Base-by-base conservation (phyloP, 306 rosid genomes). In the Trifolium fragiferum region DNA sequence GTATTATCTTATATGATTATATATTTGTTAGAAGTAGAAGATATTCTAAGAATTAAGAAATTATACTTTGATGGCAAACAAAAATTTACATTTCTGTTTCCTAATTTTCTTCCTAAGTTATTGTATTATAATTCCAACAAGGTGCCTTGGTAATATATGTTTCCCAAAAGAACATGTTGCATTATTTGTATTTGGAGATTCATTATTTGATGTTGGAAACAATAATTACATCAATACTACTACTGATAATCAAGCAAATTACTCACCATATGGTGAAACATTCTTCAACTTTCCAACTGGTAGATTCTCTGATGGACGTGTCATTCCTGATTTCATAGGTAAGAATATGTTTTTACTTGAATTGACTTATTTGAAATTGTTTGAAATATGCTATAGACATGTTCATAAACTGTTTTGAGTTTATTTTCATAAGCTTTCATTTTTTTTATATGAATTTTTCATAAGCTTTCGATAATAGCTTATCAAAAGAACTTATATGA, bases 161-260 rank as follows among this genome's bases (percentile, higher is more conserved):
- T 1, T 60, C 15, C 66, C 66, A 30, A 60, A 60, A 60, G 43
- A 60, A 30, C 66, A 60, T 32, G 41, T n/a, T 30, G 66, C 66
- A 30, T 30, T 35, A 27, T 47, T 62, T 35, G 27, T 86, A 37
- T 89, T 91, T 21, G 95, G 95, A 12, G 95, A 91, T 68, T 91
- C 92, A 2, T 0, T 79, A 4, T 84, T 73, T 38, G 97, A 91
- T 51, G 27, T n/a, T 12, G 97, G 95, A 30, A 91, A 87, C 72
- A 87, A 87, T 64, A 44, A 87, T 44, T 86, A 87, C 75, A 76
- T 87, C 46, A 70, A 75, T 43, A 54, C 68, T 68, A 68, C 87
- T n/a, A 25, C 65, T 1, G 9, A 33, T 25, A 0, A 10, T 0
- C 76, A 37, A 9, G 71, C 87, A 7, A 85, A 86, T 40, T 81